These are phyloP conservation scores for Metschnikowia cerradonensis DNA, from an alignment of 805 yeast genomes.

Conservation along the genomic window DNA sequence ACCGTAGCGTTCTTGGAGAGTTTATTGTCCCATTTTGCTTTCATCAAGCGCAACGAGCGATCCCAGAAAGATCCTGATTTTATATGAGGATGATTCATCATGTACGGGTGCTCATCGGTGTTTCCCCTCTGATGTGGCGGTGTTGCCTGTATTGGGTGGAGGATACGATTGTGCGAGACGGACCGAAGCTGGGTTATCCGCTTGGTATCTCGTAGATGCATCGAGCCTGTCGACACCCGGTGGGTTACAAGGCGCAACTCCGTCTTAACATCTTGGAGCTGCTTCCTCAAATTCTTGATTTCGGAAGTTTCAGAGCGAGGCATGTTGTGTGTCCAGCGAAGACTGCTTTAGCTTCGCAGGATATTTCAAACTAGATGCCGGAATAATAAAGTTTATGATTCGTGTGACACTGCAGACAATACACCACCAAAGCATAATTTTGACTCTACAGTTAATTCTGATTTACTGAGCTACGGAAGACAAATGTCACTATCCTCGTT, in stretches of 20 bases:
- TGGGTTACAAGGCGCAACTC: background rate
- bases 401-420: no score
- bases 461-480: no score
- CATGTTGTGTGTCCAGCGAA: background rate
- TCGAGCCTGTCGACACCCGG: background rate
- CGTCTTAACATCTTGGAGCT: background rate
- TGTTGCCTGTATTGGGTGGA: background rate
- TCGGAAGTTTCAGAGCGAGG: background rate
- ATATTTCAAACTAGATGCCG: background rate
- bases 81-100: background rate
- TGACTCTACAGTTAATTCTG: background rate
- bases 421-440: background rate
- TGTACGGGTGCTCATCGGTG: background rate
- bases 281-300: background rate
- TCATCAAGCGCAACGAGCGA: background rate
- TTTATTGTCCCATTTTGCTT: slow-evolving; percentile 11
- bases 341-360: background rate
- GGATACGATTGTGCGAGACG: background rate
- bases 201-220: background rate
- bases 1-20: slow-evolving; percentile 29
- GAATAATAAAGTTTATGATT: background rate
- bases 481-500: background rate
- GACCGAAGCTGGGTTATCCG: background rate
- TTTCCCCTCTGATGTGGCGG: background rate
- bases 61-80: background rate